Conservation (phyloP, 805 yeast genomes). For the Sporopachydermia quercuum region DNA sequence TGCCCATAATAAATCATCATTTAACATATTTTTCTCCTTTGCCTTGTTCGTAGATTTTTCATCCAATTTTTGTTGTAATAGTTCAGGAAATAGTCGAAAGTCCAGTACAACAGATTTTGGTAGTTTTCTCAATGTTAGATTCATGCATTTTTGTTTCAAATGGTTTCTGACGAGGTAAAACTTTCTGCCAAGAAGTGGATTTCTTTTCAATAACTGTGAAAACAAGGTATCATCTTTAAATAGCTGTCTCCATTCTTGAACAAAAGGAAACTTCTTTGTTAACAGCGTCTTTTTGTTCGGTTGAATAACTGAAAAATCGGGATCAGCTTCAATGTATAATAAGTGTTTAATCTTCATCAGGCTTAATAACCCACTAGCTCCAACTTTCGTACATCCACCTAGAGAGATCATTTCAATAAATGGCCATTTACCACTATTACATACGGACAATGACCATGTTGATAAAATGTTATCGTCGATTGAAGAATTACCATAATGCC, state of each 20-base stretch:
- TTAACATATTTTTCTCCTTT: not conserved
- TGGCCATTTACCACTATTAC: not conserved
- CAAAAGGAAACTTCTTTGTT: not conserved
- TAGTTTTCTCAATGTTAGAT: not conserved
- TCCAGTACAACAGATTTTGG: not conserved
- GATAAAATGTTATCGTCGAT: not conserved
- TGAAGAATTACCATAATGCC: not conserved
- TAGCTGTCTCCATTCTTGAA: not conserved
- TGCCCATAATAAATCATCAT: not conserved
- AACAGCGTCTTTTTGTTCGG: not conserved
- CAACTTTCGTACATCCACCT: not conserved
- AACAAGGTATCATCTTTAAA: not conserved
- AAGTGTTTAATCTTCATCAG: not conserved
- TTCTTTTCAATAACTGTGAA: not conserved
- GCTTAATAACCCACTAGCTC: not conserved
- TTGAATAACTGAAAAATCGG: not conserved
- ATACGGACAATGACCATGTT: constrained; percentile 1
- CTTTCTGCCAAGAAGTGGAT: not conserved
- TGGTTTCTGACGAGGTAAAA: not conserved
- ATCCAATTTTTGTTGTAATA: not conserved
- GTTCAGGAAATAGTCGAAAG: not conserved
- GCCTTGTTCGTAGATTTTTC: not conserved
- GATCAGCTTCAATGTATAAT: not conserved
- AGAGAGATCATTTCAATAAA: not conserved
- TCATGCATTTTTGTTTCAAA: not conserved